These are phyloP conservation scores for Ogataea methylovora DNA, from an alignment of 805 yeast species.

Conservation along the genomic window DNA sequence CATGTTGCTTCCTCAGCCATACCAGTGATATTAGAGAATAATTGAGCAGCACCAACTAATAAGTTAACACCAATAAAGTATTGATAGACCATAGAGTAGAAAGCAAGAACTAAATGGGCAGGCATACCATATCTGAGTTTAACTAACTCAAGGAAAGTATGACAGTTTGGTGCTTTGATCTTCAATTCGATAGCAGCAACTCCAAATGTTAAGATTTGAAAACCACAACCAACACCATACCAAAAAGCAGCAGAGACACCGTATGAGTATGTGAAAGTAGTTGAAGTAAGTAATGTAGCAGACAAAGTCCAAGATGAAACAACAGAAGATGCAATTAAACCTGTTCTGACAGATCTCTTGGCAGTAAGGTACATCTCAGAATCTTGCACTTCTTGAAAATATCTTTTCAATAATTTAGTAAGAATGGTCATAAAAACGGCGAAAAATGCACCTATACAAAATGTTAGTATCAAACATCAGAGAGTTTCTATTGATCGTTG, in stretches of 20 bases:
- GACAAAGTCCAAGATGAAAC: constrained; percentile 45
- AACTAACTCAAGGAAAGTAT: constrained; percentile 34
- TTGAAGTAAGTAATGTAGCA: constrained; percentile 30
- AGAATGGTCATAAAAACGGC: constrained; percentile 34
- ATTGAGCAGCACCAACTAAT: constrained; percentile 37
- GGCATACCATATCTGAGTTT: constrained; percentile 29
- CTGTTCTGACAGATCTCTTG: constrained; percentile 32
- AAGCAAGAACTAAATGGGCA: constrained; percentile 28
- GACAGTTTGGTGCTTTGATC: constrained; percentile 33
- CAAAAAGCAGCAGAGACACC: constrained; percentile 35
- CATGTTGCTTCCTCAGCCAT: constrained; percentile 39
- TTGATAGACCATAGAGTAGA: constrained; percentile 30
- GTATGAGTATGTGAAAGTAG: constrained; percentile 31
- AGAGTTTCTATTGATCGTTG: too few species aligned
- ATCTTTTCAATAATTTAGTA: constrained; percentile 28
- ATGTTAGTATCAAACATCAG: too few species aligned
- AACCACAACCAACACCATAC: constrained; percentile 30
- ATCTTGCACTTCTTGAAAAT: constrained; percentile 30
- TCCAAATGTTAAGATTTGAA: constrained; percentile 30
- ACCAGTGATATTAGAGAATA: constrained; percentile 33
- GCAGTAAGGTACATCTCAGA: constrained; percentile 29
- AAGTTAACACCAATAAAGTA: constrained; percentile 28
- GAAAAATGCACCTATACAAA: constrained; percentile 36
- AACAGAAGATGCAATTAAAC: constrained; percentile 35
- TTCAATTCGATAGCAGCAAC: constrained; percentile 32